Percentiles rank a stretch among this genome's conserved stretches.
Conservation (phyloP, 768 basidiomycete species). For the Phlebiopsis flavidoalba region DNA sequence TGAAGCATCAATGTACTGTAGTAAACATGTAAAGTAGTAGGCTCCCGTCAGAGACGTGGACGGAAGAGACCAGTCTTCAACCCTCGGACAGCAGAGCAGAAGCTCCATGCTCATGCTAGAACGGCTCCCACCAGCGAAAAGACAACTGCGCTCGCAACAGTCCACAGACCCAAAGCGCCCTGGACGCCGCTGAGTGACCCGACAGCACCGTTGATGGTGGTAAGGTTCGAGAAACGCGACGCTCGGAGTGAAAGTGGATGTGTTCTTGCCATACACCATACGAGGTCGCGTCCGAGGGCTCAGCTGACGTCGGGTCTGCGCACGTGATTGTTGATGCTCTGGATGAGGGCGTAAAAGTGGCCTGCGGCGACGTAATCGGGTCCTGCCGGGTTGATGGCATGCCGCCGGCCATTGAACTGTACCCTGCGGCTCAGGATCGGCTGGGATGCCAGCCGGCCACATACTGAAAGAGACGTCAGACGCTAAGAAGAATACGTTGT, state of each 20-base stretch:
- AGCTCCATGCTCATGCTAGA: not conserved
- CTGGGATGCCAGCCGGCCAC: constrained; percentile 77
- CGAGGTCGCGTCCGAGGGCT: constrained; percentile 46
- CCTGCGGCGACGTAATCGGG: constrained; percentile 69
- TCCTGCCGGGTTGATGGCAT: constrained; percentile 73
- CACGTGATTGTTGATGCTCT: constrained; percentile 63
- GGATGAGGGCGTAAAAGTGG: constrained; percentile 64
- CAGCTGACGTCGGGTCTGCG: constrained; percentile 40
- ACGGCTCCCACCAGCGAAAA: not conserved
- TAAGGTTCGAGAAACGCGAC: constrained; percentile 56
- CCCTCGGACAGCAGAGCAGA: not conserved
- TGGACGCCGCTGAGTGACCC: not conserved
- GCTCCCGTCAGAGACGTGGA: not conserved
- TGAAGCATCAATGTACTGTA: too few relatives aligned
- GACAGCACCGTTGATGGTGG: constrained; percentile 45
- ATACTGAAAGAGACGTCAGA: constrained; percentile 32
- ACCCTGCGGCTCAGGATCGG: constrained; percentile 44
- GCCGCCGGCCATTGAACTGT: constrained; percentile 75
- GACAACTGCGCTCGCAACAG: not conserved
- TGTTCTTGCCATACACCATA: constrained; percentile 61
- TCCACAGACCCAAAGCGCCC: not conserved
- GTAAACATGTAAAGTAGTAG: too few relatives aligned
- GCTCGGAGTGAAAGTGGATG: constrained; percentile 44
- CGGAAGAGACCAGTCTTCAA: not conserved
- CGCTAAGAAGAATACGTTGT: not conserved